Evolutionary conservation across 2,329 filamentous ascomycete genomes (phyloP).

Genomic region (Aureobasidium mangrovei): DNA sequence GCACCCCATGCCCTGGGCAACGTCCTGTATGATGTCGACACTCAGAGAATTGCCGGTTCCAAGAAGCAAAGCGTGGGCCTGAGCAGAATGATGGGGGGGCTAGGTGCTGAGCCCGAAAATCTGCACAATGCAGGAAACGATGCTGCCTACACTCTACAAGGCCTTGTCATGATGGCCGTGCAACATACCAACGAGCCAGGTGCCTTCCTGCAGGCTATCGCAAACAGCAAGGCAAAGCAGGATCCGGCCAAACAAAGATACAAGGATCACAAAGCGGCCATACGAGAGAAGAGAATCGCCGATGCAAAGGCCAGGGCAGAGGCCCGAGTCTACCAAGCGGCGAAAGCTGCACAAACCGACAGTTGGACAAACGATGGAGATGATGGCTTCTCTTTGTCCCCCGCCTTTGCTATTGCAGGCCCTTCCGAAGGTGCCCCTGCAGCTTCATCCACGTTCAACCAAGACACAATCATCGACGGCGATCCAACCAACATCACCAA

Average conservation of each 20-base stretch:
- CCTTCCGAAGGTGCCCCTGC: too few species aligned
- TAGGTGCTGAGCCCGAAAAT: conserved; percentile 12
- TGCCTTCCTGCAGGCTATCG: conserved; percentile 1
- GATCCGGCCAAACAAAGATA: conserved; percentile 3
- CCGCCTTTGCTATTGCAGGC: too few species aligned
- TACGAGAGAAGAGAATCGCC: neutral
- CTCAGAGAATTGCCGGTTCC: conserved; percentile 17
- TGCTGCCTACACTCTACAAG: conserved; percentile 19
- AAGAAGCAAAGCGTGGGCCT: conserved; percentile 18
- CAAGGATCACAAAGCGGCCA: neutral
- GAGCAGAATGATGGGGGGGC: conserved; percentile 15
- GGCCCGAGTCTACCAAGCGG: too few species aligned
- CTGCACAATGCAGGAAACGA: conserved; percentile 19
- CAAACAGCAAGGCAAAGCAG: neutral
- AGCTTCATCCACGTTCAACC: too few species aligned
- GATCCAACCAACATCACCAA: too few species aligned
- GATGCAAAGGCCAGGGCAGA: neutral
- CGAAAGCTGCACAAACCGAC: too few species aligned
- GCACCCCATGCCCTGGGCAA: conserved; percentile 8
- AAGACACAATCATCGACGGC: too few species aligned
- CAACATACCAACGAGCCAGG: conserved; percentile 14
- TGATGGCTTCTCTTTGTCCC: too few species aligned
- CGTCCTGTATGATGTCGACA: conserved; percentile 19
- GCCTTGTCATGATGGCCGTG: conserved; percentile 19
- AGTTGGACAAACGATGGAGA: too few species aligned